Evolutionary conservation across 176 grass and related monocot genomes (phyloP).

Genomic region (Olyra latifolia): DNA sequence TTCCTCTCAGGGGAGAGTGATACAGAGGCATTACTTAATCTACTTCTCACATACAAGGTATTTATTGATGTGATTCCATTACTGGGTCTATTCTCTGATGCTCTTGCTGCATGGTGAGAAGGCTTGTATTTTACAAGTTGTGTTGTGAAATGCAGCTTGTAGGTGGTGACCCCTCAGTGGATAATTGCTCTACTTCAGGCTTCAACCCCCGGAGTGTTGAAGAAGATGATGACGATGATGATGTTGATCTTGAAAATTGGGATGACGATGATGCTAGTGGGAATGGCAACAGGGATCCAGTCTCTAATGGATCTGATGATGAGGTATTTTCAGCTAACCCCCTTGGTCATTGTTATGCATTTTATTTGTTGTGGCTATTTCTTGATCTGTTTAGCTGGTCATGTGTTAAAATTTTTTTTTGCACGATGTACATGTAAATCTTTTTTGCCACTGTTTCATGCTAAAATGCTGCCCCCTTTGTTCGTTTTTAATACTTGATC

Average conservation of each 20-base stretch:
- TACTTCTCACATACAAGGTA: slow-evolving; percentile 77
- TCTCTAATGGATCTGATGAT: slow-evolving; percentile 50
- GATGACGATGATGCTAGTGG: slow-evolving; percentile 43
- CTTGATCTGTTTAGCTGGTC: neutral
- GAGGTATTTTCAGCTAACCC: slow-evolving; percentile 42
- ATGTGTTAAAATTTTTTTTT: neutral
- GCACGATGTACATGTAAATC: neutral
- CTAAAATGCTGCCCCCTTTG: neutral
- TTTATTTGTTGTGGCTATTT: neutral
- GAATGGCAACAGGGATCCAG: neutral
- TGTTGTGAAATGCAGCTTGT: slow-evolving; percentile 51
- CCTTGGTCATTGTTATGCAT: slow-evolving; percentile 16
- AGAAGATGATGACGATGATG: slow-evolving; percentile 12
- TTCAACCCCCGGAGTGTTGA: slow-evolving; percentile 14
- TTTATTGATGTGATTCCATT: neutral
- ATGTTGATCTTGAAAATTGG: slow-evolving; percentile 46
- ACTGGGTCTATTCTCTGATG: slow-evolving; percentile 12
- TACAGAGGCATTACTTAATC: slow-evolving; percentile 65
- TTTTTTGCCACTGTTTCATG: neutral
- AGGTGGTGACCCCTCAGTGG: slow-evolving; percentile 31
- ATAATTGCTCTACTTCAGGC: slow-evolving; percentile 29
- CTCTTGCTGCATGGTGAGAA: neutral
- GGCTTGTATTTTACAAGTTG: slow-evolving; percentile 14
- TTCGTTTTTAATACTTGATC: neutral
- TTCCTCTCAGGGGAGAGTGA: slow-evolving; percentile 59